Percentiles rank a stretch among this genome's conserved stretches.
These are phyloP conservation scores for Curvularia eragrostidis DNA, from an alignment of 2,329 filamentous ascomycete genomes.

Conservation along the genomic window DNA sequence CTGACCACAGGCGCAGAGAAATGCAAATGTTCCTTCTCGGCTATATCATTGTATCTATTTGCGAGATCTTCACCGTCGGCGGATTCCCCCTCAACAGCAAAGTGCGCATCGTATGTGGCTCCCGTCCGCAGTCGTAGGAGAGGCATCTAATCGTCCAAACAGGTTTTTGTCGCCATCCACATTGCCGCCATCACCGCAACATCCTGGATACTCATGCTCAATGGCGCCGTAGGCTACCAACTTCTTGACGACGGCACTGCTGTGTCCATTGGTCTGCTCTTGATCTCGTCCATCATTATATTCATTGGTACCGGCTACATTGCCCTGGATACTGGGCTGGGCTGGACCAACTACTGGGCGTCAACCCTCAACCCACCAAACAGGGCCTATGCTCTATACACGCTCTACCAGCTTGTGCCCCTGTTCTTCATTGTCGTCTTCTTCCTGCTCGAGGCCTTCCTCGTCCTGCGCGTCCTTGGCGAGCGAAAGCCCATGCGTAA, in stretches of 20 bases:
- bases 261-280: slow-evolving; percentile 77
- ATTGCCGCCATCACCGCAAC: slow-evolving; percentile 88
- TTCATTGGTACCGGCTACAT: slow-evolving; percentile 96
- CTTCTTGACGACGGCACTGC: slow-evolving; percentile 91
- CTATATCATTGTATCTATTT: slow-evolving; percentile 87
- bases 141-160: slow-evolving; percentile 1
- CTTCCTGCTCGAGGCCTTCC: slow-evolving; percentile 79
- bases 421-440: slow-evolving; percentile 88
- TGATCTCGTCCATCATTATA: slow-evolving; percentile 72
- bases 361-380: slow-evolving; percentile 57
- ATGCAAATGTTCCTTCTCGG: slow-evolving; percentile 93
- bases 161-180: slow-evolving; percentile 90
- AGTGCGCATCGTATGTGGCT: slow-evolving; percentile 71
- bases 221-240: slow-evolving; percentile 91
- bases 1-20: slow-evolving; percentile 66
- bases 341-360: slow-evolving; percentile 82
- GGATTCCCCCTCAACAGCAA: slow-evolving; percentile 77
- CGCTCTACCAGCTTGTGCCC: slow-evolving; percentile 89
- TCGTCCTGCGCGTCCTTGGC: slow-evolving; percentile 85
- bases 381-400: slow-evolving; percentile 85
- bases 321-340: slow-evolving; percentile 87
- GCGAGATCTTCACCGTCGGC: slow-evolving; percentile 95
- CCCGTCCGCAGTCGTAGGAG: not conserved
- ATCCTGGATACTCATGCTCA: slow-evolving; percentile 88
- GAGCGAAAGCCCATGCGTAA: slow-evolving; percentile 87